Evolutionary conservation across 495 filamentous ascomycete species (phyloP).

Genomic region (Acidomyces sp.): DNA sequence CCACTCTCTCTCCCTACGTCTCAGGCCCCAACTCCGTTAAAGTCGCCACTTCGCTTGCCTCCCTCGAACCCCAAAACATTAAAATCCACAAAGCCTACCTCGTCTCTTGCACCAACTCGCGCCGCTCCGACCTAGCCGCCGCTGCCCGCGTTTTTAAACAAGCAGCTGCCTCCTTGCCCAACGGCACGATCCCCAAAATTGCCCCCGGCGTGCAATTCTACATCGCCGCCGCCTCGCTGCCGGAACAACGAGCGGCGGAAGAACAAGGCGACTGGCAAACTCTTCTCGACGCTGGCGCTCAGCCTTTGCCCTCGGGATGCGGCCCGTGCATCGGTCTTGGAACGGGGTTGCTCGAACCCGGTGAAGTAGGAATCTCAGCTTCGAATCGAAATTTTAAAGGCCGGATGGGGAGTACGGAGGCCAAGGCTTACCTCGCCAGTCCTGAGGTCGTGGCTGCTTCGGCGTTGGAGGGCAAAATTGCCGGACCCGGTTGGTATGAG

Average conservation of each 20-base stretch:
- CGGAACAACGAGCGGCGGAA: conserved; percentile 70
- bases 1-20: conserved; percentile 73
- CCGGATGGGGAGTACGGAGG: conserved; percentile 71
- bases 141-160: conserved; percentile 82
- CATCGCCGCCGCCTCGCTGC: conserved; percentile 72
- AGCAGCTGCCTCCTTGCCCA: conserved; percentile 41
- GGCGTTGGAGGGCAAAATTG: conserved; percentile 63
- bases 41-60: conserved; percentile 58
- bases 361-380: conserved; percentile 80
- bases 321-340: conserved; percentile 87
- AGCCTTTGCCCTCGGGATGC: conserved; percentile 63
- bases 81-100: conserved; percentile 77
- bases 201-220: conserved; percentile 73
- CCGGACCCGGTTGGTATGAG: conserved; percentile 71
- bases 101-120: conserved; percentile 81
- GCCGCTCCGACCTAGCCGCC: conserved; percentile 67
- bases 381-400: conserved; percentile 91
- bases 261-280: conserved; percentile 78
- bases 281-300: conserved; percentile 67
- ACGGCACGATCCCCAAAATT: conserved; percentile 55
- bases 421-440: conserved; percentile 77
- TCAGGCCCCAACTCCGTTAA: conserved; percentile 91
- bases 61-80: conserved; percentile 62
- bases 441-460: conserved; percentile 89
- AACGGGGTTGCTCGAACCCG: conserved; percentile 66